Evolutionary conservation across 2,329 filamentous ascomycete species (phyloP).

Genomic region (Emericellopsis cladophorae): DNA sequence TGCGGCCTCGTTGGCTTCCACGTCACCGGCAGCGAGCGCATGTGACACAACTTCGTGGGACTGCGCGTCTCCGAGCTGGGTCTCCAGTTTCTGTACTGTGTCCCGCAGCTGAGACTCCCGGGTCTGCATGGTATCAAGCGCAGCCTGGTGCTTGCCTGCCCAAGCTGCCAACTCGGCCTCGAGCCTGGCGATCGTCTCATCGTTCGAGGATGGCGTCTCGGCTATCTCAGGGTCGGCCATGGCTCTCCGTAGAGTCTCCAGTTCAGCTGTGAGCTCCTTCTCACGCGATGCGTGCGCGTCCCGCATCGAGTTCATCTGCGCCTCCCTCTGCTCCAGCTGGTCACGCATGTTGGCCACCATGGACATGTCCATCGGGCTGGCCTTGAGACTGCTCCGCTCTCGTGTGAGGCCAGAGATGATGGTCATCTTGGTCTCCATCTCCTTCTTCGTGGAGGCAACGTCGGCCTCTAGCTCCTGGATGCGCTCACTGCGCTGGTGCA

Average conservation of each 20-base stretch:
- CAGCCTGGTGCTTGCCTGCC: conserved; percentile 63
- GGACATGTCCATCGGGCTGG: conserved; percentile 77
- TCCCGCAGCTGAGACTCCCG: conserved; percentile 62
- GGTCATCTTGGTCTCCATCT: conserved; percentile 94
- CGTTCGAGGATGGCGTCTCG: conserved; percentile 24
- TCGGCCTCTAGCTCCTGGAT: conserved; percentile 85
- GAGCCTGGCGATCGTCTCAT: conserved; percentile 50
- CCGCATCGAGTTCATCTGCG: conserved; percentile 61
- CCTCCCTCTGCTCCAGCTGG: conserved; percentile 78
- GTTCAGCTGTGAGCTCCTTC: conserved; percentile 57
- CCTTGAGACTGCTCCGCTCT: conserved; percentile 81
- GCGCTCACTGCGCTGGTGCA: conserved; percentile 75
- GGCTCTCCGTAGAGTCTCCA: conserved; percentile 53
- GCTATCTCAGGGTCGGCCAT: conserved; percentile 22
- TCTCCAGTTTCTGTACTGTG: conserved; percentile 63
- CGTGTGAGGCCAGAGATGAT: conserved; percentile 91
- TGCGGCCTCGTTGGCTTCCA: conserved; percentile 32
- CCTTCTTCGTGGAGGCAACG: conserved; percentile 71
- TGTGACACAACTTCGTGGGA: conserved; percentile 11
- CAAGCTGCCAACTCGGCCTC: conserved; percentile 61
- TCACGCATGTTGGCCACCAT: conserved; percentile 79
- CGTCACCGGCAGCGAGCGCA: conserved; percentile 20
- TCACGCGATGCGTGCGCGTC: conserved; percentile 63
- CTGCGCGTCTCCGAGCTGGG: conserved; percentile 31
- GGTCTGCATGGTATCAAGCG: conserved; percentile 56